Evolutionary conservation across 2,329 filamentous ascomycete genomes (phyloP).

Genomic region (Xylariaceae sp.): DNA sequence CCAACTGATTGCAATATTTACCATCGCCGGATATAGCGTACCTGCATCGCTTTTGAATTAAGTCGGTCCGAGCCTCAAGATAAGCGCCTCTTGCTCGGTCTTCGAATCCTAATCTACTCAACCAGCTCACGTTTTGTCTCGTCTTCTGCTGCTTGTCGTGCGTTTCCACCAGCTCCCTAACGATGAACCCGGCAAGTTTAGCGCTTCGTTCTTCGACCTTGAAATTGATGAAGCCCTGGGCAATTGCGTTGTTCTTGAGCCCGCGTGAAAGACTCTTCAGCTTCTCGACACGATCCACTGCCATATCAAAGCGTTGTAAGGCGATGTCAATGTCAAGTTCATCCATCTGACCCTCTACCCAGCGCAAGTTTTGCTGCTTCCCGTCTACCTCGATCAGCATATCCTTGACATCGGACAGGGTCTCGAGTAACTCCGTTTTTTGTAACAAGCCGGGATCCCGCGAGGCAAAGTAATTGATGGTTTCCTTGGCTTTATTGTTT

Average conservation of each 20-base stretch:
- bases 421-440: constrained; percentile 76
- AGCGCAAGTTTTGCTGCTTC: constrained; percentile 91
- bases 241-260: constrained; percentile 79
- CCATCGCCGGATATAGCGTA: constrained; percentile 40
- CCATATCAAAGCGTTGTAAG: constrained; percentile 79
- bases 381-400: constrained; percentile 94
- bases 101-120: constrained; percentile 83
- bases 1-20: background rate
- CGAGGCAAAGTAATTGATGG: constrained; percentile 79
- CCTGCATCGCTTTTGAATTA: constrained; percentile 80
- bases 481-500: constrained; percentile 77
- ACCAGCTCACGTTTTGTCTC: constrained; percentile 76
- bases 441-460: constrained; percentile 72
- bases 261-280: constrained; percentile 73
- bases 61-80: constrained; percentile 69
- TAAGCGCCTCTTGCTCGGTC: constrained; percentile 86
- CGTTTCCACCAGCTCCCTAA: constrained; percentile 70
- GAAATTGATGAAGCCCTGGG: constrained; percentile 86
- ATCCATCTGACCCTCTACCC: constrained; percentile 93
- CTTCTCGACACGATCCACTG: constrained; percentile 80
- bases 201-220: constrained; percentile 83
- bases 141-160: constrained; percentile 75
- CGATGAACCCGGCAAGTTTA: constrained; percentile 70
- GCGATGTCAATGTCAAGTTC: constrained; percentile 95
- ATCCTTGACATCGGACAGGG: constrained; percentile 72